Conservation (phyloP, 1,139 yeast species). For the Kurtzmaniella natalensis region DNA sequence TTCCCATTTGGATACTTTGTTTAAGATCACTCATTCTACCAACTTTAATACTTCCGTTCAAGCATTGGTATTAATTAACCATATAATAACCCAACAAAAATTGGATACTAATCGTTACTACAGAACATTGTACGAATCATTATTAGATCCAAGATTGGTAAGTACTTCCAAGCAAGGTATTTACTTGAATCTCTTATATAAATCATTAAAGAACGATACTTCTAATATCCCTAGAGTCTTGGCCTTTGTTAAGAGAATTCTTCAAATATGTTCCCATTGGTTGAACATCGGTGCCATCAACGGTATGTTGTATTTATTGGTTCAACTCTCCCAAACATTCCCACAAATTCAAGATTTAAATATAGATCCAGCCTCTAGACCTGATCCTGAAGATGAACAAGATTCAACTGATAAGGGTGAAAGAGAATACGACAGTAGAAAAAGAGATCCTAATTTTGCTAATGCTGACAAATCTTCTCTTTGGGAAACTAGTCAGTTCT, state of each 20-base stretch:
- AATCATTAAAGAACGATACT: conserved; percentile 72
- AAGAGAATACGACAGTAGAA: conserved; percentile 70
- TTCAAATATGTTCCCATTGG: conserved; percentile 86
- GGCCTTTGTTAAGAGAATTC: conserved; percentile 88
- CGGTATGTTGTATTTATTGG: conserved; percentile 80
- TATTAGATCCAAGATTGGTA: conserved; percentile 79
- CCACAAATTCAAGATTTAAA: conserved; percentile 43
- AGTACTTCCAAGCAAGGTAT: conserved; percentile 86
- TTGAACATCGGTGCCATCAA: conserved; percentile 81
- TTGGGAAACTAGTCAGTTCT: conserved; percentile 79
- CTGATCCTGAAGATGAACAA: conserved; percentile 26
- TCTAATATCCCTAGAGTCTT: conserved; percentile 59
- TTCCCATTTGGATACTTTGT: conserved; percentile 77
- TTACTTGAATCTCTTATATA: conserved; percentile 79
- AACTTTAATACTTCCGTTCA: conserved; percentile 94
- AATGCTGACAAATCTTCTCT: conserved; percentile 75
- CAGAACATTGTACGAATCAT: conserved; percentile 84
- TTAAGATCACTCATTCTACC: conserved; percentile 87
- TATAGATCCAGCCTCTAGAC: conserved; percentile 37
- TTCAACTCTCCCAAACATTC: conserved; percentile 49
- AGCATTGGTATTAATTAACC: conserved; percentile 81
- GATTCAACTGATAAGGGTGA: conserved; percentile 9
- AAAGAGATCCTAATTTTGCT: conserved; percentile 87
- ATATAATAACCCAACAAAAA: conserved; percentile 57
- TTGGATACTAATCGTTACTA: conserved; percentile 71